phyloP scores from a whole-genome alignment of 495 filamentous ascomycete genomes.

The Schizothecium vesticola region DNA sequence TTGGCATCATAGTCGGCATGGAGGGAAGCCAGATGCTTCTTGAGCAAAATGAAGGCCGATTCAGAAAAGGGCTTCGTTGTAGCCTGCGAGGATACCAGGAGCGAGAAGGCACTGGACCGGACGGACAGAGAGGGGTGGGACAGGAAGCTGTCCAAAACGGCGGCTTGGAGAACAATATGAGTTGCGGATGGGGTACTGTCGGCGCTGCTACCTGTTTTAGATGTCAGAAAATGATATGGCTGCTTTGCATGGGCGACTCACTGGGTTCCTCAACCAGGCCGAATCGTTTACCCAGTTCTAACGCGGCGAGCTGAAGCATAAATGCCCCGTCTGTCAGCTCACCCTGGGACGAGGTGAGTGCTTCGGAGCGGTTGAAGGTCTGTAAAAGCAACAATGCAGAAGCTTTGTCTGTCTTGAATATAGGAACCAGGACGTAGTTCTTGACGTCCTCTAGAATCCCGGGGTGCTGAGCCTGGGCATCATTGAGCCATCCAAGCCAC shows the following conservation, averaged over 20 bases:
- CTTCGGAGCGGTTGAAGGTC: constrained; percentile 30
- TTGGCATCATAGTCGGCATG: constrained; percentile 81
- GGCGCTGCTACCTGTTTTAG: constrained; percentile 5
- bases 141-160: constrained; percentile 50
- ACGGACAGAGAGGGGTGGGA: constrained; percentile 56
- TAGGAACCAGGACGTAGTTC: constrained; percentile 63
- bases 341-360: constrained; percentile 37
- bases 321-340: constrained; percentile 48
- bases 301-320: constrained; percentile 57
- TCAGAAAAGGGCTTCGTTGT: constrained; percentile 63
- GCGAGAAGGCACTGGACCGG: constrained; percentile 67
- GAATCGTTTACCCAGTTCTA: constrained; percentile 74
- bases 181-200: constrained; percentile 11
- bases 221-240: background rate
- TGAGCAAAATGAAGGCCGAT: constrained; percentile 53
- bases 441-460: constrained; percentile 61
- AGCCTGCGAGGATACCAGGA: constrained; percentile 64
- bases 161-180: constrained; percentile 36
- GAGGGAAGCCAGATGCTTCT: constrained; percentile 57
- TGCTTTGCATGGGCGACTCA: constrained; percentile 33
- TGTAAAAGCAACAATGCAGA: constrained; percentile 55
- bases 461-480: constrained; percentile 41
- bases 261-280: constrained; percentile 70
- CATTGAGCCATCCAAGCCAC: constrained; percentile 48
- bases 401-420: constrained; percentile 56